phyloP scores from a whole-genome alignment of 495 filamentous ascomycete genomes.

The Haplographium delicatum region DNA sequence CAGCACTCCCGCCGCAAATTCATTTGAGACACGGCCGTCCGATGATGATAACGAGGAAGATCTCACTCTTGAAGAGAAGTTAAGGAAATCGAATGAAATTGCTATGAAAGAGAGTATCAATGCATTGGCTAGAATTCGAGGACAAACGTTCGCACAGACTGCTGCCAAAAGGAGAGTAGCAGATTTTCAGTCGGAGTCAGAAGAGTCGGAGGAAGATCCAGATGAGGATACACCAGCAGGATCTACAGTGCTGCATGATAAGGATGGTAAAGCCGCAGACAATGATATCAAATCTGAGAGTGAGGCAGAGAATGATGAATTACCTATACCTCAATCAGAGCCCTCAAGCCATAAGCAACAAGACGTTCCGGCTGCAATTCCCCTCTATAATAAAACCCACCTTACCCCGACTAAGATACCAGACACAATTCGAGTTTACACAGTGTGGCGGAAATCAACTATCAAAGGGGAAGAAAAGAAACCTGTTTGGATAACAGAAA shows the following conservation, averaged over 20 bases:
- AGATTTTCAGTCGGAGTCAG: constrained; percentile 2
- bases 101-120: background rate
- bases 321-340: too few relatives aligned
- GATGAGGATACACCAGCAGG: too few relatives aligned
- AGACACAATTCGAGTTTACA: background rate
- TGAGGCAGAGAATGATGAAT: too few relatives aligned
- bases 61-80: background rate
- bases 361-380: background rate
- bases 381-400: background rate
- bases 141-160: background rate
- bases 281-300: too few relatives aligned
- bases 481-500: background rate
- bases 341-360: background rate
- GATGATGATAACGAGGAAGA: background rate
- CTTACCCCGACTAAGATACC: background rate
- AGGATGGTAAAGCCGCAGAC: too few relatives aligned
- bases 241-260: too few relatives aligned
- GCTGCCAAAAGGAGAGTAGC: constrained; percentile 2
- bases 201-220: constrained; percentile 7
- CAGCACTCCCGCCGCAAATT: too few relatives aligned
- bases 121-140: background rate
- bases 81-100: background rate
- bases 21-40: too few relatives aligned
- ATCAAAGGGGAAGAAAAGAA: background rate
- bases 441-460: background rate